Base-by-base conservation (phyloP, 2,329 filamentous ascomycete species). In the Ophiostoma australiae region DNA sequence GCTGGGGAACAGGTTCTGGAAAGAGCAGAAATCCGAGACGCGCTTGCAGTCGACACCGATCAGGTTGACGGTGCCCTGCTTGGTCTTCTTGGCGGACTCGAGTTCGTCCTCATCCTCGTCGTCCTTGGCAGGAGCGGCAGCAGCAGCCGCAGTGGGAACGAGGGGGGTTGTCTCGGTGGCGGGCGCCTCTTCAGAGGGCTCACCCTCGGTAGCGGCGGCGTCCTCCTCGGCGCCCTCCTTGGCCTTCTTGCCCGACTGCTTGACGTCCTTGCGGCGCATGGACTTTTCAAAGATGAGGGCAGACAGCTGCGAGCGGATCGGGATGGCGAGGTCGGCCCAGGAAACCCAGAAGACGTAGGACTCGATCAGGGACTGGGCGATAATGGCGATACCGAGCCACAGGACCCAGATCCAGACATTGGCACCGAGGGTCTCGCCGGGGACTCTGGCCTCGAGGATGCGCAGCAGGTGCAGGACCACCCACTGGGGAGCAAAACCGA, bases 241-340 rank as follows among this genome's bases (percentile, higher is more conserved):
- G 68, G 81, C 77, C 11, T 78, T 75, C 76, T 85, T 88, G 48
- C 82, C 82, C 4, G 86, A 83, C 13, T 87, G 85, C 77, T 93
- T 92, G 58, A 91, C 87, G 77, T 94, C 91, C 77, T 94, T 94
- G 68, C 89, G 86, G 63, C 89, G 85, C 83, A 93, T 87, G 0
- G 90, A 86, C 78, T 95, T 95, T 72, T 89, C 86, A 75, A 94
- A 94, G 20, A 94, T 86, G 8, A 93, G 82, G 0, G 90, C 85
- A 1, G 90, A 88, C 1, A 95, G 80, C 75, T 93, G 89, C 37
- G 88, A 85, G 69, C 90, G 87, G 20, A 94, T 81, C 0, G 90
- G 89, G 33, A 92, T 83, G 66, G 84, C 84, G 13, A 94, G 77
- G 69, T 87, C 84, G 0, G 85, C 84, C 78, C 85, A 89, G 0